Base-by-base conservation (phyloP, 2,329 filamentous ascomycete species). In the Ophiostoma himal-ulmi region DNA sequence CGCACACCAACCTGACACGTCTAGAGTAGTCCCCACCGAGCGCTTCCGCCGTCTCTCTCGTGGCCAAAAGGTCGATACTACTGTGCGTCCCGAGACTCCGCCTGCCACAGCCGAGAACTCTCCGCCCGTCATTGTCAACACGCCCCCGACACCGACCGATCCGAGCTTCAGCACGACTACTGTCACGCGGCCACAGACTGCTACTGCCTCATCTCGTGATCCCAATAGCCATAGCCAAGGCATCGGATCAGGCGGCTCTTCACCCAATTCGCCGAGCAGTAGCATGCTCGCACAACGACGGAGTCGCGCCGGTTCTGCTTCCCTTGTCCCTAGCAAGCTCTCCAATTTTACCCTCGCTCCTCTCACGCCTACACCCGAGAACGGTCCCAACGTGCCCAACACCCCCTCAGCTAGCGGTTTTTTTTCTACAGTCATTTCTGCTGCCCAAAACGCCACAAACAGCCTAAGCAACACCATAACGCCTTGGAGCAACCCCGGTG, bases 351-450 rank as follows among this genome's bases (percentile, higher is more conserved):
- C 89, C 73, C 84, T 86, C 70, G 88, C 86, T 20, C 90, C 93
- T 10, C 82, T 95, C 69, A 91, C 93, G 3, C 92, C 93, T 8
- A 91, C 89, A 0, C 83, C 87, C 52, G 94, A 97, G 78, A 84
- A 80, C 78, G 89, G 89, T 75, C 76, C 79, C 3, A 79, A 72
- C 73, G 89, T 89, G 75, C 76, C 79, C 3, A 79, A 72, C 73
- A 80, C 73, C 68, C 83, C 74, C 76, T 87, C 86, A 39, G 84
- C 86, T 70, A 83, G 85, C 52, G 89, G 93, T 0, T 98, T 99
- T 82, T 98, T 99, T 80, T 96, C 93, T 5, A 94, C 92, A 36
- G 91, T 99, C 77, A 88, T 99, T 74, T 94, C 93, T 57, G 94
- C 91, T 65, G 95, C 95, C 22, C 94, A 98, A 79, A 97, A 91